phyloP scores from a whole-genome alignment of 23 red algal genomes.

The Agarophyton chilense region DNA sequence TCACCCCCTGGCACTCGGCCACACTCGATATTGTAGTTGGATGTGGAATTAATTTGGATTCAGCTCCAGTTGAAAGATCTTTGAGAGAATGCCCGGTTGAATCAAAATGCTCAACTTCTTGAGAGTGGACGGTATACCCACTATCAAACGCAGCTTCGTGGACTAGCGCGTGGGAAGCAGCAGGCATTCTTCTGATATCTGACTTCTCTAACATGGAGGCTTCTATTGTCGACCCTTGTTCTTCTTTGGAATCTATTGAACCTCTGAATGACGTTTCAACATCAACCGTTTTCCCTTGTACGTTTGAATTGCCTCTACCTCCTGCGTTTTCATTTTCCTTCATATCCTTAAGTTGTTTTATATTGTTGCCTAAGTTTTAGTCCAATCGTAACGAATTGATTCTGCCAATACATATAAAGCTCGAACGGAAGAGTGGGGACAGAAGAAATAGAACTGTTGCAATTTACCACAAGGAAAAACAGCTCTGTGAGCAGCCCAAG shows the following conservation, averaged over 20 bases:
- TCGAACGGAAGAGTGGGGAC: neutral
- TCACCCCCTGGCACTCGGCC: too few relatives aligned
- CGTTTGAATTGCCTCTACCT: neutral
- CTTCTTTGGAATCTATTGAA: neutral
- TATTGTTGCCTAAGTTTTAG: neutral
- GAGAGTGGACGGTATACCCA: neutral
- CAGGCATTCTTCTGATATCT: neutral
- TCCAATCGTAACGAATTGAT: neutral
- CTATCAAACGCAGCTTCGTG: neutral
- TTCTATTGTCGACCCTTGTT: neutral
- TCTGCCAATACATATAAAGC: neutral
- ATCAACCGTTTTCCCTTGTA: neutral
- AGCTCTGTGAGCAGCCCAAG: too few relatives aligned
- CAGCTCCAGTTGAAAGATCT: neutral
- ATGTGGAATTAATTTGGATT: too few relatives aligned
- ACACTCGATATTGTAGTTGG: too few relatives aligned
- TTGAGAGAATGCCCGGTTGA: neutral
- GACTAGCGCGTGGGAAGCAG: neutral
- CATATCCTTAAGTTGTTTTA: neutral
- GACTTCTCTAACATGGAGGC: neutral
- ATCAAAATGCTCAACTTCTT: neutral
- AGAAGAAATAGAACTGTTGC: neutral
- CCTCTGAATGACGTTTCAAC: neutral
- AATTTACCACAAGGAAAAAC: neutral
- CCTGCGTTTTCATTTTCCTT: neutral